Conservation (phyloP, 805 yeast species). For the Ogataea paradorogensis region DNA sequence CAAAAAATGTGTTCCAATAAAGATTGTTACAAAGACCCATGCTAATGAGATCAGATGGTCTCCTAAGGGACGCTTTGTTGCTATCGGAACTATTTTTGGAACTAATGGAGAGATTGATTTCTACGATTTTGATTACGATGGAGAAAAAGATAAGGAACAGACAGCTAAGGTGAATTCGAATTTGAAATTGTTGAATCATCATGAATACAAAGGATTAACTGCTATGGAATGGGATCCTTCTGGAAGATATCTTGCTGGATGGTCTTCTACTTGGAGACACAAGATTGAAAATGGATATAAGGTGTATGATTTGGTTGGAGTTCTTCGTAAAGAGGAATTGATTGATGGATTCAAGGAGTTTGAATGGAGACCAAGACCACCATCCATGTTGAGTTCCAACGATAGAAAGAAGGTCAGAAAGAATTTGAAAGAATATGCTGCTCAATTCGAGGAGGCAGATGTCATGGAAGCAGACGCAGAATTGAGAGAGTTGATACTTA, state of each 20-base stretch:
- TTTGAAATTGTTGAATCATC: constrained; percentile 58
- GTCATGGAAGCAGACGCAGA: constrained; percentile 95
- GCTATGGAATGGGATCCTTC: constrained; percentile 93
- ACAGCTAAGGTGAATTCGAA: constrained; percentile 52
- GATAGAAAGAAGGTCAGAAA: constrained; percentile 88
- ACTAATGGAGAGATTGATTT: constrained; percentile 68
- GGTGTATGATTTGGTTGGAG: constrained; percentile 82
- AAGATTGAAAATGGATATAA: constrained; percentile 88
- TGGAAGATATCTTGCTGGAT: constrained; percentile 84
- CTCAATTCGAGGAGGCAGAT: constrained; percentile 91
- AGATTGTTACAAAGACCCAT: constrained; percentile 57
- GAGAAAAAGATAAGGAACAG: constrained; percentile 44
- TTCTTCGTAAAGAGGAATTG: constrained; percentile 66
- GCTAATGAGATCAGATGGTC: constrained; percentile 80
- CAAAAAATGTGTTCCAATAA: constrained; percentile 47
- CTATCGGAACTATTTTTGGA: constrained; percentile 42
- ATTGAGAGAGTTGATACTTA: constrained; percentile 81
- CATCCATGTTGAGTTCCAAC: constrained; percentile 64
- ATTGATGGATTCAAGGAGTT: constrained; percentile 84
- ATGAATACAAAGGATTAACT: constrained; percentile 74
- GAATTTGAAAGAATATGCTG: constrained; percentile 84
- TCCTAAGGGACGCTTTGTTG: constrained; percentile 87
- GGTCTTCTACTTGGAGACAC: constrained; percentile 86
- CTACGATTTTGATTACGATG: constrained; percentile 82
- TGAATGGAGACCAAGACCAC: constrained; percentile 97